Base-by-base conservation (phyloP, 495 filamentous ascomycete genomes). In the Annulohypoxylon moriforme region DNA sequence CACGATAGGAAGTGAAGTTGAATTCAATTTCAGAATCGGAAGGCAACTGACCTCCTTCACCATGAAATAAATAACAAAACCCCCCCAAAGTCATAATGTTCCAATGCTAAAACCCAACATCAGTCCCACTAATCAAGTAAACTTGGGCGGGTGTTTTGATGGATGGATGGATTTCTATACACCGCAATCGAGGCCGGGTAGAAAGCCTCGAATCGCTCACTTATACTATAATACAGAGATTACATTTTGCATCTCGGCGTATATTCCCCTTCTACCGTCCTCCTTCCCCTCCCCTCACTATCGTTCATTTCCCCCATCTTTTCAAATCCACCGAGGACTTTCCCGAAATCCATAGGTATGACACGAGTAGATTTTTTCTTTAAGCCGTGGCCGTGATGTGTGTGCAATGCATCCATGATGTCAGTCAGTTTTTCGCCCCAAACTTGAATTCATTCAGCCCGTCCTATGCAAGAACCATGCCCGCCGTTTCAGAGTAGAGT, bases 221-320 rank as follows among this genome's bases (percentile, higher is more conserved):
- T 60, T 64, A 63, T 67, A 61, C 66, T 77, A 77, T 67, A 66
- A 77, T 77, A 77, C 75, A 77, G 64, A 70, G 60, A 77, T 77
- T 75, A 77, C 50, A 36, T 59, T 56, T 69, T 33, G n/a, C 13
- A 58, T 57, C 66, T 61, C 49, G 34, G 50, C 58, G 40, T 59
- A 29, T 42, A 57, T 64, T 27, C 61, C 14, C 38, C 38, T n/a
- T 61, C 47, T 42, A 42, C 13, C 16, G 34, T 14, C 16, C 22
- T 52, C 24, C 18, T 50, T 9, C 47, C 46, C 42, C 27, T 1
- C 18, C 13, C 33, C n/a, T 38, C 13, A 29, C 38, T 38, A 52
- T 38, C 42, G 8, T 31, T 63, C 8, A 4, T 31, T n/a, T 10
- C 16, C 34, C 33, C 31, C 20, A 47, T 59, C 16, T 33, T 33